Percentiles rank a stretch among this genome's conserved stretches.
Evolutionary conservation across 164 flowering plant species (phyloP).

Genomic region (Berberis vulgaris): DNA sequence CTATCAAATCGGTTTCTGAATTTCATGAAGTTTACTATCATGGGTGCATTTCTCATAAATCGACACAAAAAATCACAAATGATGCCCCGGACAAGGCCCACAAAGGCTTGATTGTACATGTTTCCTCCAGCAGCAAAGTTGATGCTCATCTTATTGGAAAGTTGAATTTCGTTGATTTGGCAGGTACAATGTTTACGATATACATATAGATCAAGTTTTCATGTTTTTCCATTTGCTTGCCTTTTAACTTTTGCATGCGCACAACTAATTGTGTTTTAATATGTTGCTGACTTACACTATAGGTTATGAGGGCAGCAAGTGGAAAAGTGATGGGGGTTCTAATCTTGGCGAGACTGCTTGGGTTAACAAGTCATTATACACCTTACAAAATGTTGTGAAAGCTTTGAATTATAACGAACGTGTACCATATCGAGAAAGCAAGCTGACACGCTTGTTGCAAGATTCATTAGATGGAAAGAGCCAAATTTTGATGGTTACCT

Average conservation of each 20-base stretch:
- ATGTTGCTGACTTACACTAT: background rate
- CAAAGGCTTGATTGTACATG: conserved; percentile 3
- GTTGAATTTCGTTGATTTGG: conserved; percentile 5
- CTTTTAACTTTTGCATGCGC: too few relatives aligned
- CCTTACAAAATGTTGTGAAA: conserved; percentile 6
- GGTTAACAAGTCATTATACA: conserved; percentile 7
- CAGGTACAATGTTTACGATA: background rate
- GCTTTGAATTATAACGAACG: conserved; percentile 4
- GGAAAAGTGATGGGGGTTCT: background rate
- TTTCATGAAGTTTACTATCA: conserved; percentile 1
- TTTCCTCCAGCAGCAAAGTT: background rate
- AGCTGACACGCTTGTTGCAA: conserved; percentile 4
- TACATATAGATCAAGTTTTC: background rate
- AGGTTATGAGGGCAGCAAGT: conserved; percentile 3
- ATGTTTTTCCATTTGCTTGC: too few relatives aligned
- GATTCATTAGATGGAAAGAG: conserved; percentile 1
- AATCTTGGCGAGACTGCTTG: conserved; percentile 2
- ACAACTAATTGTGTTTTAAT: too few relatives aligned
- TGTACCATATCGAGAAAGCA: conserved; percentile 7
- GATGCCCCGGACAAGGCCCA: background rate
- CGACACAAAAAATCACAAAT: background rate
- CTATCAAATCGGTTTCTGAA: background rate
- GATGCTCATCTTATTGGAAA: background rate
- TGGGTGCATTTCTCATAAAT: background rate
- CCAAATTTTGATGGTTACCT: conserved; percentile 6